phyloP scores from a whole-genome alignment of 1,284 basidiomycete genomes.

The Marasmius oreades region DNA sequence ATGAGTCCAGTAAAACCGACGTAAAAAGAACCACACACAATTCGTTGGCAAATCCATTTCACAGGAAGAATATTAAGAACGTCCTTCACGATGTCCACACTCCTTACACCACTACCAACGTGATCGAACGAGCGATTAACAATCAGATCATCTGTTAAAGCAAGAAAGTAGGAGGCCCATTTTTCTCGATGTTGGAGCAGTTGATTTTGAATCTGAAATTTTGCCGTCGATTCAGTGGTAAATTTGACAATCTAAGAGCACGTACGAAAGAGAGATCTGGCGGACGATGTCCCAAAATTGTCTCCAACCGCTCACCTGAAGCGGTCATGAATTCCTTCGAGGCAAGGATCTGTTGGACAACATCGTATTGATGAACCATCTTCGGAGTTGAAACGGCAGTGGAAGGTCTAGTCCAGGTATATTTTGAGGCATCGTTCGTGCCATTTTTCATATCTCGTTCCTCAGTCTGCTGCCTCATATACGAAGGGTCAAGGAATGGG shows the following conservation, averaged over 20 bases:
- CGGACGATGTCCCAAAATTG: slow-evolving; percentile 14
- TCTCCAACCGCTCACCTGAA: slow-evolving; percentile 26
- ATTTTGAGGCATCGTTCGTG: slow-evolving; percentile 32
- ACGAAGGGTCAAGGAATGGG: slow-evolving; percentile 56
- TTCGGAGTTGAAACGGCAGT: neutral
- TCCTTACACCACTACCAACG: slow-evolving; percentile 30
- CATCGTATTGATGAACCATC: slow-evolving; percentile 28
- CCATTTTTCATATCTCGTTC: slow-evolving; percentile 19
- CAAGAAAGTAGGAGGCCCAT: slow-evolving; percentile 4
- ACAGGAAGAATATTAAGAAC: slow-evolving; percentile 68
- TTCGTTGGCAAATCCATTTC: slow-evolving; percentile 58
- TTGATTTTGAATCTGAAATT: slow-evolving; percentile 6
- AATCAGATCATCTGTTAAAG: neutral
- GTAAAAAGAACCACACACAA: slow-evolving; percentile 43
- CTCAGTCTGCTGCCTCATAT: slow-evolving; percentile 35
- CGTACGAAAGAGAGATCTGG: neutral
- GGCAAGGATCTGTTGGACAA: slow-evolving; percentile 33
- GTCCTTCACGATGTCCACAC: slow-evolving; percentile 69
- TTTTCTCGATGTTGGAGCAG: neutral
- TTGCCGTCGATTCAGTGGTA: too few species aligned
- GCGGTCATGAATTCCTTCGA: slow-evolving; percentile 26
- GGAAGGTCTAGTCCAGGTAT: slow-evolving; percentile 44
- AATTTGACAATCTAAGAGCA: neutral
- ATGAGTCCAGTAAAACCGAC: neutral
- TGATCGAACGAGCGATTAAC: slow-evolving; percentile 19